These are phyloP conservation scores for Pistacia atlantica DNA, from an alignment of 345 rosid species.

Conservation along the genomic window DNA sequence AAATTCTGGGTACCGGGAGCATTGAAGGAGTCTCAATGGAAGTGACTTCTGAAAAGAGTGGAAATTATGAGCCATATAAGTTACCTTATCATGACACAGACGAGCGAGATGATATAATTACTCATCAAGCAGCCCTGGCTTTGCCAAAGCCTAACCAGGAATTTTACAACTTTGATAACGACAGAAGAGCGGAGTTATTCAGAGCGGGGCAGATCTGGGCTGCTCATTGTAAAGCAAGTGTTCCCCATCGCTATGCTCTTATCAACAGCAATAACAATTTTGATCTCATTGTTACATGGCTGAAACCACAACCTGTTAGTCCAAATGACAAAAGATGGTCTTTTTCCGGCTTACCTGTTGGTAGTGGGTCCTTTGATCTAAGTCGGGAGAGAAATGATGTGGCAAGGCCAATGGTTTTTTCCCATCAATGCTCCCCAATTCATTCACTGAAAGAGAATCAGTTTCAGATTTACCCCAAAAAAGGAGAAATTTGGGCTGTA, in stretches of 20 bases:
- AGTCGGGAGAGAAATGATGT: neutral
- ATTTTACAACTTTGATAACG: conserved; percentile 12
- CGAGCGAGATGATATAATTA: neutral
- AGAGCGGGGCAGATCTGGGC: conserved; percentile 12
- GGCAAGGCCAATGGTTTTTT: conserved; percentile 13
- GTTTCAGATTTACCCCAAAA: conserved; percentile 17
- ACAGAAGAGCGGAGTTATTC: conserved; percentile 1
- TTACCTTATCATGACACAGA: neutral
- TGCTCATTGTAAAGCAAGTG: neutral
- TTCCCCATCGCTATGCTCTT: neutral
- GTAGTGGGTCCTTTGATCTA: conserved; percentile 13
- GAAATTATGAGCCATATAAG: neutral
- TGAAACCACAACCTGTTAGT: neutral
- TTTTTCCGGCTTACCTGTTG: conserved; percentile 7
- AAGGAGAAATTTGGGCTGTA: conserved; percentile 31
- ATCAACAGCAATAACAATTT: neutral
- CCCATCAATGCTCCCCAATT: conserved; percentile 14
- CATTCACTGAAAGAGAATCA: neutral
- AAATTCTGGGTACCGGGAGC: neutral
- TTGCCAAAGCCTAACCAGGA: conserved; percentile 1
- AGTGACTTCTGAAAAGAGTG: neutral
- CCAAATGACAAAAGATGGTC: neutral
- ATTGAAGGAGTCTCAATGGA: neutral
- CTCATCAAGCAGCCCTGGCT: neutral
- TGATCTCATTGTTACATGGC: conserved; percentile 12